A percentile compares a stretch with the other conserved stretches of the same genome.
Conservation (phyloP, 768 basidiomycete species). For the Trametes cingulata region DNA sequence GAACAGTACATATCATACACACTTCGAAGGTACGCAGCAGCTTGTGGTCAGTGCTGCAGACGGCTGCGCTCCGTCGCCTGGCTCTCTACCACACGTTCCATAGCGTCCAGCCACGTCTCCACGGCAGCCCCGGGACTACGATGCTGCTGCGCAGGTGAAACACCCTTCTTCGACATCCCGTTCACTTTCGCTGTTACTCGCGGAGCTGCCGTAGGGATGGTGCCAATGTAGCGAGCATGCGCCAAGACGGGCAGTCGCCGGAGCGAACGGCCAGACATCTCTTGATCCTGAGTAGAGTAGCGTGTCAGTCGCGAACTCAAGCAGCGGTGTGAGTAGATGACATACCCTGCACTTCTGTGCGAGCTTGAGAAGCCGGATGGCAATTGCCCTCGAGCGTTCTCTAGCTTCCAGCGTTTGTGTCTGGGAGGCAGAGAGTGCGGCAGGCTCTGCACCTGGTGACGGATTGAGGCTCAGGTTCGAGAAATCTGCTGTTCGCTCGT, state of each 20-base stretch:
- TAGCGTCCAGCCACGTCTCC: slow-evolving; percentile 80
- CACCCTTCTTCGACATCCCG: slow-evolving; percentile 4
- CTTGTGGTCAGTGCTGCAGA: slow-evolving; percentile 31
- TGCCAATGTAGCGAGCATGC: slow-evolving; percentile 78
- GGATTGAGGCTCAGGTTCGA: slow-evolving; percentile 9
- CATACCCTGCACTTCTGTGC: slow-evolving; percentile 79
- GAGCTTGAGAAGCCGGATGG: slow-evolving; percentile 62
- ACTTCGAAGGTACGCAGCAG: neutral
- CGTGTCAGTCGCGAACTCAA: neutral
- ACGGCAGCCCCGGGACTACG: slow-evolving; percentile 42
- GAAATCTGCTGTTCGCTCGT: slow-evolving; percentile 38
- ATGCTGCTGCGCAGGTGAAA: neutral
- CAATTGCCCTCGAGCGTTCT: slow-evolving; percentile 54
- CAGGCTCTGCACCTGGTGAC: neutral
- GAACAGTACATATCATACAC: too few relatives aligned
- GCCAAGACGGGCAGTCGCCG: slow-evolving; percentile 94
- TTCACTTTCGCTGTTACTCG: slow-evolving; percentile 8
- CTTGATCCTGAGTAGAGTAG: slow-evolving; percentile 50
- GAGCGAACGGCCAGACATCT: slow-evolving; percentile 91
- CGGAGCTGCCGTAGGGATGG: slow-evolving; percentile 33
- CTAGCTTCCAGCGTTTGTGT: slow-evolving; percentile 34
- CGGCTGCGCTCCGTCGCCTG: slow-evolving; percentile 55
- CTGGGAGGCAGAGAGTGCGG: slow-evolving; percentile 3
- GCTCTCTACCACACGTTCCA: slow-evolving; percentile 72
- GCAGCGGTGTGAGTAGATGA: neutral